Conservation (phyloP, 73 alveolate species). For the Breviolum minutum region DNA sequence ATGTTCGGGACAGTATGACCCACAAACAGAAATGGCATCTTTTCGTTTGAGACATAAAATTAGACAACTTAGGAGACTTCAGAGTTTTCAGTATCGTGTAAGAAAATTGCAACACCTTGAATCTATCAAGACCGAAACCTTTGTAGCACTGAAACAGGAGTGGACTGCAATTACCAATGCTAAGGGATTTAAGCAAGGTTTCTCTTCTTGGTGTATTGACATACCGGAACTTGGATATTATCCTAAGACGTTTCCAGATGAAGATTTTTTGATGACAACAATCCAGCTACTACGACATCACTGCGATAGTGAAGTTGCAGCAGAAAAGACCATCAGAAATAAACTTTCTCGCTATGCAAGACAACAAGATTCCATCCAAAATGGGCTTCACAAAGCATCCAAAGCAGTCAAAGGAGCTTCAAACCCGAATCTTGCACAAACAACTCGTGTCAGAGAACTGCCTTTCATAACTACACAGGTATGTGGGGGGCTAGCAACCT, state of each 20-base stretch:
- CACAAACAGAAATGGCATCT: neutral
- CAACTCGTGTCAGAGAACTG: no score
- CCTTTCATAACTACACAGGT: no score
- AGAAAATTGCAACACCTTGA: no score
- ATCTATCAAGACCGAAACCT: no score
- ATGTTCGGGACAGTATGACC: neutral
- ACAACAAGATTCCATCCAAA: neutral
- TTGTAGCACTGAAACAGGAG: neutral
- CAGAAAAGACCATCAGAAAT: no score
- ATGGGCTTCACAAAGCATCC: neutral
- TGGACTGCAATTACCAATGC: neutral
- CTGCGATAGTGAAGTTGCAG: no score
- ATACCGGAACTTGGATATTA: neutral
- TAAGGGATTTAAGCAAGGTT: neutral
- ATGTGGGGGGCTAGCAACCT: no score
- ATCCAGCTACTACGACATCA: no score
- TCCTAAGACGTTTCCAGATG: neutral
- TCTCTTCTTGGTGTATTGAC: neutral
- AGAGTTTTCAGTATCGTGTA: neutral
- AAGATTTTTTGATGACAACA: no score
- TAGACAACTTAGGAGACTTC: neutral
- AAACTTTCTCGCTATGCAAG: neutral
- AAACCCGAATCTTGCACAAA: no score
- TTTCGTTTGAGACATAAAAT: neutral
- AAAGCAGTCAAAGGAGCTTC: neutral